phyloP scores from a whole-genome alignment of 352 stramenopile genomes.

The Nothophytophthora sp. region DNA sequence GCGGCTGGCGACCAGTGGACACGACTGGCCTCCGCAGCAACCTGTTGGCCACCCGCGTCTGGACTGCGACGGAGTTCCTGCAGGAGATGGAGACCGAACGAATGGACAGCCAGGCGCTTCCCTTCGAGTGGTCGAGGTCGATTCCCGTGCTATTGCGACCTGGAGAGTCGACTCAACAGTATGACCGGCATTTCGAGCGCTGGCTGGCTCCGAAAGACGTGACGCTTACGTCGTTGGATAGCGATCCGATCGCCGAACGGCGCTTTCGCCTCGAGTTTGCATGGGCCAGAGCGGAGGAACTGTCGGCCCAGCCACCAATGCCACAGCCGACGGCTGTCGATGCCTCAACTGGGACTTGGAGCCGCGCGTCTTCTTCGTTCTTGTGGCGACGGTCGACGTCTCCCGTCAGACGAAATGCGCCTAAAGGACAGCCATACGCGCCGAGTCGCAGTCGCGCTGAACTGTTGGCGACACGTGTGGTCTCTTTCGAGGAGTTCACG shows the following conservation, averaged over 20 bases:
- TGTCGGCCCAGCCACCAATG: no score
- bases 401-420: no score
- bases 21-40: background rate
- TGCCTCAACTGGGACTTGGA: no score
- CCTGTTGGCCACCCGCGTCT: background rate
- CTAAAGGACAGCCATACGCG: background rate
- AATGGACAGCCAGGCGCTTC: background rate
- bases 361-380: no score
- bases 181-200: conserved; percentile 2
- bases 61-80: conserved; percentile 3
- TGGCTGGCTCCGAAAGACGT: conserved; percentile 1
- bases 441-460: background rate
- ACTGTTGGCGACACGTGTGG: background rate
- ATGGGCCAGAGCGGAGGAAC: conserved; percentile 1
- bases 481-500: background rate
- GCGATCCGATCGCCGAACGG: background rate
- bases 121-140: background rate
- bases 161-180: background rate
- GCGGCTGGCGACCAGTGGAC: no score
- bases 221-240: background rate
- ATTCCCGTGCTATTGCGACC: background rate
- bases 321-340: background rate
- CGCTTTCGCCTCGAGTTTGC: conserved; percentile 9
- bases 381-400: no score
- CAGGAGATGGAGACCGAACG: background rate